Base-by-base conservation (phyloP, 805 yeast genomes). In the Yarrowia sp. region DNA sequence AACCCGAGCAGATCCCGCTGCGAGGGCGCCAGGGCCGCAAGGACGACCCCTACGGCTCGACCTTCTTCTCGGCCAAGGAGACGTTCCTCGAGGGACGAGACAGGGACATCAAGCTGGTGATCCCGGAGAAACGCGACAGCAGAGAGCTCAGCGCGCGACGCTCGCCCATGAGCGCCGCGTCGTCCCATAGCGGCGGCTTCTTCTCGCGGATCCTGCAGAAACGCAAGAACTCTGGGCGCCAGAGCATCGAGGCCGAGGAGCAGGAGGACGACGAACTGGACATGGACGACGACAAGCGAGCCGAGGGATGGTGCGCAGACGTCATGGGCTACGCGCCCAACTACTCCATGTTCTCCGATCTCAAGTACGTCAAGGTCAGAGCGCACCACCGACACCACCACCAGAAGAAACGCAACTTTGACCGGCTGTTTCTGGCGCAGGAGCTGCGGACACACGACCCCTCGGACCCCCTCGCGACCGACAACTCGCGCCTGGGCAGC, bases 361-460 rank as follows among this genome's bases (percentile, higher is more conserved):
- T 73, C 24, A 70, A 70, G 60, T 74, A 74, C 64, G 67, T 72
- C 55, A 69, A 70, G 9, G 72, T 73, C 12, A 66, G 72, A 16
- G 68, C 75, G 9, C 74, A 72, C 56, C 67, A 68, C 18, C 70
- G 44, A 3, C 41, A 32, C 12, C 24, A 25, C 3, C 47, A 55
- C 38, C 47, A 73, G 55, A 56, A 64, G 59, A 51, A 66, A 25
- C 66, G 70, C 36, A 71, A 69, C 25, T 70, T 73, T 56, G 70
- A 65, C 39, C 68, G 71, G 21, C 64, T 70, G 21, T 72, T 72
- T 63, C 68, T 73, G 47, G 76, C 76, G 25, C 77, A 75, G 65
- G 73, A 72, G 62, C 66, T 74, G 13, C 27, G 41, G n/a, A 55
- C 64, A 4, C 39, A 42, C 18, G 47, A 39, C 12, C 16, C 49